Evolutionary conservation across 2,329 filamentous ascomycete species (phyloP), one percentile per base, ranked within the genome.

Genomic region (Zymoseptoria ardabiliae): DNA sequence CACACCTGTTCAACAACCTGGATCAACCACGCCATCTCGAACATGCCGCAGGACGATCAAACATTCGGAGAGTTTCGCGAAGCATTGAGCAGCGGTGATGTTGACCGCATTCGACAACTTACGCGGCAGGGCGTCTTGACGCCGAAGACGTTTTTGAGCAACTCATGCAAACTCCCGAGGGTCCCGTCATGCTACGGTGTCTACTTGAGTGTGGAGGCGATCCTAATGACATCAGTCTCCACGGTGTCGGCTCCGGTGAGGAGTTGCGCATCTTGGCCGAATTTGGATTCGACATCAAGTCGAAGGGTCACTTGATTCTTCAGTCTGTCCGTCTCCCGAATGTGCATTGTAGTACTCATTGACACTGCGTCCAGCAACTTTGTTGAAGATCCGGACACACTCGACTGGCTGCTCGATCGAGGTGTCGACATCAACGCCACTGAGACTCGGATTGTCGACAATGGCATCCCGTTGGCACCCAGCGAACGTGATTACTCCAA

Each of bases 351-450:
- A 35, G 13, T 8, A 13, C 30, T 35, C 30, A 9, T 9, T 35
- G 4, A 35, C 8, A 35, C 30, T 9, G 7, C 23, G 3, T 45
- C 2, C 23, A 61, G 59, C 13, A 41, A 64, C 23, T 64, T 58
- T 48, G 54, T 49, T 2, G 13, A 58, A 13, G 56, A 58, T 13
- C 58, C 45, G 8, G 49, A 56, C 4, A 61, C 49, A n/a, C 50
- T 64, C 20, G 58, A 64, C 28, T 63, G 57, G 52, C 23, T 63
- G 25, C 58, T 64, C 19, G 62, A 62, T 21, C 61, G 51, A 28
- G 62, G 62, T 19, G 58, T 53, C 25, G 58, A 64, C 19, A 58
- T 64, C 57, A 61, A 57, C 20, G 53, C 48, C 8, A 58, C 58
- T 13, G 54, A 63, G n/a, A 51, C 9, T 17, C 35, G 30, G 45